A percentile compares a stretch with the other conserved stretches of the same genome.
Evolutionary conservation across 129 eudicot genomes (phyloP).

Genomic region (Artemisia argyi): DNA sequence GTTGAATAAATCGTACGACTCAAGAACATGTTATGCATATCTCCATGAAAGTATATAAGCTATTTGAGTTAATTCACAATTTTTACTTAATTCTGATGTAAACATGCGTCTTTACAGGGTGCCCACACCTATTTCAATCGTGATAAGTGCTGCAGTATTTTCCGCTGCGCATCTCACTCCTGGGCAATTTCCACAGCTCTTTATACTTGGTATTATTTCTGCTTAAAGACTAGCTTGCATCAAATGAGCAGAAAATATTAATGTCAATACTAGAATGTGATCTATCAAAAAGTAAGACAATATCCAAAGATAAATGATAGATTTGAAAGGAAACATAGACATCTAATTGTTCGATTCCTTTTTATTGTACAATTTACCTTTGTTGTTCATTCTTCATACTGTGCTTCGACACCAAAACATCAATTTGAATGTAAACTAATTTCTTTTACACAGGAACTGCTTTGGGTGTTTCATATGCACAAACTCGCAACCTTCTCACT

Average conservation of each 20-base stretch:
- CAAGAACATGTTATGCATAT: too few relatives aligned
- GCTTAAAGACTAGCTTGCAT: neutral
- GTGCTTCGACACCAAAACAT: too few relatives aligned
- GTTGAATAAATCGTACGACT: too few relatives aligned
- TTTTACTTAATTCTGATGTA: neutral
- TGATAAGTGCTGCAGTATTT: conserved; percentile 93
- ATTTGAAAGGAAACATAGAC: too few relatives aligned
- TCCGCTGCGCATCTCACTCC: conserved; percentile 98
- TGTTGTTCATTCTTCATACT: too few relatives aligned
- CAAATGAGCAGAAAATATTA: neutral
- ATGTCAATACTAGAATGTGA: neutral
- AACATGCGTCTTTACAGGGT: conserved; percentile 57
- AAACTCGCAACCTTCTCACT: conserved; percentile 93
- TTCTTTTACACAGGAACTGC: conserved; percentile 55
- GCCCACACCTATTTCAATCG: conserved; percentile 80
- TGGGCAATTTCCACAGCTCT: conserved; percentile 96
- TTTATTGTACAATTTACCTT: too few relatives aligned
- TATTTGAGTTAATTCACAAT: too few relatives aligned
- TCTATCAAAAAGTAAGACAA: neutral
- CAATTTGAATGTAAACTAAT: neutral
- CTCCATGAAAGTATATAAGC: neutral
- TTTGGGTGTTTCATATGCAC: conserved; percentile 95
- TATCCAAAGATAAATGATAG: too few relatives aligned
- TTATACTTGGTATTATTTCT: conserved; percentile 70
- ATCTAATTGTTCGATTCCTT: too few relatives aligned